Conservation (phyloP, 768 basidiomycete species). For the Kwoniella bestiolae region DNA sequence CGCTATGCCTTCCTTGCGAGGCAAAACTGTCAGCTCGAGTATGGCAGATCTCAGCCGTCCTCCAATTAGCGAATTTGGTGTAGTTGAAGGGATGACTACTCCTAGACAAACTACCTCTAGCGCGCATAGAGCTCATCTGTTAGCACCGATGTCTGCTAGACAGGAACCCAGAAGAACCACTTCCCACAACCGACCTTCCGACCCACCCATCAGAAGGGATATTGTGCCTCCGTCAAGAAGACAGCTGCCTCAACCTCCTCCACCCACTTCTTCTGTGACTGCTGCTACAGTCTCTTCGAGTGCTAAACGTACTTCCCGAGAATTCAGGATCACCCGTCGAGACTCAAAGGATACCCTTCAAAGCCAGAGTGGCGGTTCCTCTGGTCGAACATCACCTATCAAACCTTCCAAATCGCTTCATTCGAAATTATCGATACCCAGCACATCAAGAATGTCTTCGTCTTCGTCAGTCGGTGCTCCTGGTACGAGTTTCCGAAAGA, state of each 20-base stretch:
- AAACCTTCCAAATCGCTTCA: conserved; percentile 49
- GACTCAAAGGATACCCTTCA: conserved; percentile 30
- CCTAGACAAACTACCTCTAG: conserved; percentile 31
- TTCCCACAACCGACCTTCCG: conserved; percentile 18
- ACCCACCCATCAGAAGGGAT: conserved; percentile 27
- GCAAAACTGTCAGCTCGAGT: conserved; percentile 60
- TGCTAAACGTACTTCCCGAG: conserved; percentile 45
- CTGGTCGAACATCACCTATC: conserved; percentile 27
- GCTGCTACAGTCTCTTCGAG: conserved; percentile 43
- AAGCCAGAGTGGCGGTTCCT: conserved; percentile 25
- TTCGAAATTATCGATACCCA: conserved; percentile 45
- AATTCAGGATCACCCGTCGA: conserved; percentile 21
- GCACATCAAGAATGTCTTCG: conserved; percentile 33
- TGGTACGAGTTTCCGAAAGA: conserved; percentile 27
- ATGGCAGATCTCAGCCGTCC: conserved; percentile 35
- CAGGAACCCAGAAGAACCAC: conserved; percentile 28
- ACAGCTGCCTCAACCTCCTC: conserved; percentile 34
- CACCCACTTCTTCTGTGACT: conserved; percentile 42
- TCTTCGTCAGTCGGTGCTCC: conserved; percentile 49
- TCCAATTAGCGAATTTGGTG: conserved; percentile 43
- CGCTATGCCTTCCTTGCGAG: conserved; percentile 56
- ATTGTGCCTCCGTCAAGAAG: conserved; percentile 41
- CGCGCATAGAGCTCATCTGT: conserved; percentile 43
- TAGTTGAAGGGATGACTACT: conserved; percentile 22
- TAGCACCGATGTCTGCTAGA: conserved; percentile 48